Evolutionary conservation across 176 grass and related monocot genomes (phyloP).

Genomic region (Leersia perrieri): DNA sequence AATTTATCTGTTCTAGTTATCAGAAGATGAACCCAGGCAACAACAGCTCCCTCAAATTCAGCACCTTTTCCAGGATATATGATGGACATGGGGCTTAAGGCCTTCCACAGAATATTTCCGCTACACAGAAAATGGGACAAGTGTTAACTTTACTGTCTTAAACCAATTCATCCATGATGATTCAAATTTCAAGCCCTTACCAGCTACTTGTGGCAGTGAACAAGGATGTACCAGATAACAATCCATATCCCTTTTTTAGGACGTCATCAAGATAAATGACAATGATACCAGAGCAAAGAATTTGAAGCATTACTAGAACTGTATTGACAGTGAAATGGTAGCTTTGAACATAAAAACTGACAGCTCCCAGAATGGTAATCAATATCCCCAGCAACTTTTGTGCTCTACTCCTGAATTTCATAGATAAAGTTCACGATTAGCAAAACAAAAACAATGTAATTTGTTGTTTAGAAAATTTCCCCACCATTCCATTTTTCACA

Average conservation of each 20-base stretch:
- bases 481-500: no score
- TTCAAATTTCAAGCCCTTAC: neutral
- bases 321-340: neutral
- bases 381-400: conserved; percentile 23
- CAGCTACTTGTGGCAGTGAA: conserved; percentile 20
- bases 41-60: conserved; percentile 29
- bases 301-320: neutral
- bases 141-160: neutral
- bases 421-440: neutral
- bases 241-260: conserved; percentile 33
- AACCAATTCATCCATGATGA: neutral
- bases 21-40: conserved; percentile 21
- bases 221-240: conserved; percentile 7
- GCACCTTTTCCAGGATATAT: neutral
- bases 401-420: neutral
- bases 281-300: neutral
- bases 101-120: conserved; percentile 20
- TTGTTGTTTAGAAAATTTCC: neutral
- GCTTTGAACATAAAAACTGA: neutral
- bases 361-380: neutral
- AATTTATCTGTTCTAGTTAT: conserved; percentile 23
- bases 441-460: neutral
- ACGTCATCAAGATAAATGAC: conserved; percentile 33
- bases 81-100: conserved; percentile 10
- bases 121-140: neutral